Conservation (phyloP, 352 stramenopile genomes). For the Pythium plurisporium region DNA sequence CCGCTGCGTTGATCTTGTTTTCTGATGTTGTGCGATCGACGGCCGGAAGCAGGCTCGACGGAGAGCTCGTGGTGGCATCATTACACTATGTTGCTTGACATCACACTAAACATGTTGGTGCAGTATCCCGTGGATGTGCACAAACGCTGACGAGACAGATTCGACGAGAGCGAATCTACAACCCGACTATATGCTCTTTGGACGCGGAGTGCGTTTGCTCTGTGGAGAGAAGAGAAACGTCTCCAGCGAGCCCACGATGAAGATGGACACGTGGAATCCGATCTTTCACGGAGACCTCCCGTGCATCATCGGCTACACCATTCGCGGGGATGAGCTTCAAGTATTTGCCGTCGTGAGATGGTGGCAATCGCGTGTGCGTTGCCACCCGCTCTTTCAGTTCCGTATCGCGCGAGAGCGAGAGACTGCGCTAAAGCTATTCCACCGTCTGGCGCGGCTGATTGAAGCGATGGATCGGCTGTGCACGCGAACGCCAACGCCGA, state of each 20-base stretch:
- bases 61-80: too few relatives aligned
- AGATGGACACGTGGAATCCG: background rate
- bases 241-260: background rate
- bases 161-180: too few relatives aligned
- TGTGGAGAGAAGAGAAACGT: background rate
- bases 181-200: too few relatives aligned
- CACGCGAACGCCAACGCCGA: background rate
- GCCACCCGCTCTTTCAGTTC: background rate
- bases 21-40: too few relatives aligned
- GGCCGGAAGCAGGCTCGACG: too few relatives aligned
- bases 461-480: background rate
- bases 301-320: background rate
- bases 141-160: too few relatives aligned
- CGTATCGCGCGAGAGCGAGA: background rate
- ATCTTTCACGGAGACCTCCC: background rate
- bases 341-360: background rate
- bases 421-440: background rate
- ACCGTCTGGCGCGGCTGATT: background rate
- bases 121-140: too few relatives aligned
- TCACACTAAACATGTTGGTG: too few relatives aligned
- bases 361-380: too few relatives aligned
- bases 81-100: too few relatives aligned
- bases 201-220: too few relatives aligned
- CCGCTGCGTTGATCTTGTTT: too few relatives aligned
- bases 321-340: background rate